Conservation (phyloP, 257 asterid genomes). For the Primulina eburnea region DNA sequence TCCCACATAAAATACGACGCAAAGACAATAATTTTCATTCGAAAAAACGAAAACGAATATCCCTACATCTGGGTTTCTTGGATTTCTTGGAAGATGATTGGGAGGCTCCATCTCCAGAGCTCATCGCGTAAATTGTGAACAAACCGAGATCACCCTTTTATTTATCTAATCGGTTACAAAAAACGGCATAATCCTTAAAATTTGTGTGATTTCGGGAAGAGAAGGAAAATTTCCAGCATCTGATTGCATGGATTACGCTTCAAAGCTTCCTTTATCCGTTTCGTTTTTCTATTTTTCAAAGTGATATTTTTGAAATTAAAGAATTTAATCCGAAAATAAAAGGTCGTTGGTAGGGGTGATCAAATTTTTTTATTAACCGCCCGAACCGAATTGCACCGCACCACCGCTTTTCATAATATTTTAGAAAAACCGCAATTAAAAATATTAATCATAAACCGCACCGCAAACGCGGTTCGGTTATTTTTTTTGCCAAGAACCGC, state of each 20-base stretch:
- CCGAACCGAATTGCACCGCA: too few species aligned
- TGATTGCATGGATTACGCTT: slow-evolving; percentile 24
- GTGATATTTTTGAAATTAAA: background rate
- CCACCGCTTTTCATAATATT: too few species aligned
- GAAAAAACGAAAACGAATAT: background rate
- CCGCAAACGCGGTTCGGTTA: too few species aligned
- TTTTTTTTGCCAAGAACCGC: too few species aligned
- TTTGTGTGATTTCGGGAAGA: slow-evolving; percentile 22
- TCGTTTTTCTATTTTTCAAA: background rate
- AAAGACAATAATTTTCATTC: background rate
- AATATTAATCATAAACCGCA: too few species aligned
- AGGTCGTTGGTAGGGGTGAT: too few species aligned
- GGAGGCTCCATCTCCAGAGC: slow-evolving; percentile 41
- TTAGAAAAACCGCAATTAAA: too few species aligned
- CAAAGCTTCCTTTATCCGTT: background rate
- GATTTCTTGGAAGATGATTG: slow-evolving; percentile 37
- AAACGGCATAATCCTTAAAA: background rate
- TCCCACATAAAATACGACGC: background rate
- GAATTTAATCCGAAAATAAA: background rate
- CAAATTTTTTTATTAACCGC: too few species aligned
- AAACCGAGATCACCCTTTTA: background rate
- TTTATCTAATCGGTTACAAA: slow-evolving; percentile 11
- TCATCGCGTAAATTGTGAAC: slow-evolving; percentile 27
- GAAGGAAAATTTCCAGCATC: background rate
- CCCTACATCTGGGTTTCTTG: slow-evolving; percentile 37